Evolutionary conservation across 176 grass and related monocot species (phyloP).

Genomic region (Poa pratensis): DNA sequence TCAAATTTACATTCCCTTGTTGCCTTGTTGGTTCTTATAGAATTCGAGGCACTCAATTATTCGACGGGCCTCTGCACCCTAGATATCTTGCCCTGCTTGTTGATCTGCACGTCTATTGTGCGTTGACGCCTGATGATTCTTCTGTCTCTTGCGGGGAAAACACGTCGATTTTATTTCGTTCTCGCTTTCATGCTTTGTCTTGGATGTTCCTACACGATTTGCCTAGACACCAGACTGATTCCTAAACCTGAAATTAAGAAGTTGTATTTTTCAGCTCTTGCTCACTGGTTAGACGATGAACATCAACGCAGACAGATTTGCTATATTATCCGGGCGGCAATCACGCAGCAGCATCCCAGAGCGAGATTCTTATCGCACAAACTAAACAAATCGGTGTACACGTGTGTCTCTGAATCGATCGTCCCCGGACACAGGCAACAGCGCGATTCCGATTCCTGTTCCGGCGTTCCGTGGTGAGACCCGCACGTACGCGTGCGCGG

Average conservation of each 20-base stretch:
- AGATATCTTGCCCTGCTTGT: slow-evolving; percentile 4
- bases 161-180: not conserved
- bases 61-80: not conserved
- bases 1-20: not conserved
- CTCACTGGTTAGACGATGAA: slow-evolving; percentile 31
- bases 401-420: not conserved
- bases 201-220: slow-evolving; percentile 2
- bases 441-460: slow-evolving; percentile 17
- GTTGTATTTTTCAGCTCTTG: not conserved
- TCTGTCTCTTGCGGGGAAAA: slow-evolving; percentile 17
- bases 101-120: not conserved
- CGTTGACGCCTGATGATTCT: slow-evolving; percentile 34
- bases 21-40: not conserved
- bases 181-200: not conserved
- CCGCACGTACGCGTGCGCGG: not conserved
- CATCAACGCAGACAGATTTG: not conserved
- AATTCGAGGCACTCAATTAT: not conserved
- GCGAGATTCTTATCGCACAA: slow-evolving; percentile 31
- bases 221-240: slow-evolving; percentile 24
- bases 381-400: not conserved
- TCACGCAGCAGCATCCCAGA: slow-evolving; percentile 14
- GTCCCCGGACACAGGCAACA: not conserved
- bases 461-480: not conserved
- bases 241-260: slow-evolving; percentile 15
- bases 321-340: not conserved